Evolutionary conservation across 2,329 filamentous ascomycete genomes (phyloP), one percentile per base, ranked within the genome.

Genomic region (Nemania diffusa): DNA sequence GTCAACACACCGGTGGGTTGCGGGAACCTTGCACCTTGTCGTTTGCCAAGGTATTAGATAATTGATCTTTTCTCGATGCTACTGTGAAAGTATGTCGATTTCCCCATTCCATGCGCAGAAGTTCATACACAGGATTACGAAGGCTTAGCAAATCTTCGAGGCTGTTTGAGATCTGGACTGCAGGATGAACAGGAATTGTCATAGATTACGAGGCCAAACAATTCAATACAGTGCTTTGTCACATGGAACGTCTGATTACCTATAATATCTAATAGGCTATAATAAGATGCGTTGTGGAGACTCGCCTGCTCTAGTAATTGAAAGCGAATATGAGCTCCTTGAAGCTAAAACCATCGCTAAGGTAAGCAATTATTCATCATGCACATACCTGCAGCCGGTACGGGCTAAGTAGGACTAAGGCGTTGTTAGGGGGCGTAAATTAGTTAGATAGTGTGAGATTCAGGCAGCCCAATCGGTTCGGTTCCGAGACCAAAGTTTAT

Each of bases 341-440:
- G 34, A 61, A 48, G 48, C 57, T 61, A 51, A 59, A 26, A 34
- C 5, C 29, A n/a, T 50, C 17, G 48, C 37, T 50, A 9, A 57
- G 34, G 61, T 64, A 61, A 65, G 63, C 57, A 61, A 61, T 65
- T 65, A 63, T 62, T 58, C 64, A 67, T 57, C 55, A 56, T 34
- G 24, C 13, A 26, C 13, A 24, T 26, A 48, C 9, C 24, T 48
- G 44, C 20, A 48, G 44, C n/a, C 44, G 9, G 44, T 24, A 13
- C n/a, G 44, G 22, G 9, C n/a, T 24, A 48, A 48, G 44, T 48
- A 48, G 44, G 22, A 24, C 44, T 48, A 20, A n/a, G 22, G 44
- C 44, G 15, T 44, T 44, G 40, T 17, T 44, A 50, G 24, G 5
- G 20, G 40, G 44, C 13, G n/a, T 11, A 37, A 53, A 29, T 34